These are phyloP conservation scores for Sphaerosporella brunnea DNA, from an alignment of 495 filamentous ascomycete genomes.

Conservation along the genomic window DNA sequence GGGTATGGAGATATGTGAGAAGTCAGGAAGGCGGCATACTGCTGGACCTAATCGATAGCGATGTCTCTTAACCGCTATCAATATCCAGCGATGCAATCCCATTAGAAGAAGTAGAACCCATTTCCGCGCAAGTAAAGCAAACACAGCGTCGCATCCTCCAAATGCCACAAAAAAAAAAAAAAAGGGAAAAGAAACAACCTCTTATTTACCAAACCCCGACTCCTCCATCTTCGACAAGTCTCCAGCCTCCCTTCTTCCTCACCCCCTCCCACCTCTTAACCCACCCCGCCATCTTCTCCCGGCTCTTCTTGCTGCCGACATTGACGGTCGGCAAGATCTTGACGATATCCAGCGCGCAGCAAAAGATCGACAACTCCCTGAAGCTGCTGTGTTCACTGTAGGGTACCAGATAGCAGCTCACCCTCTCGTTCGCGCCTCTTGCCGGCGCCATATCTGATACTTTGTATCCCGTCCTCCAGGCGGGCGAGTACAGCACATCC, in stretches of 20 bases:
- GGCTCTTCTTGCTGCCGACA: slow-evolving; percentile 40
- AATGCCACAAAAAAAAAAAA: too few species aligned
- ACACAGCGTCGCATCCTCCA: too few species aligned
- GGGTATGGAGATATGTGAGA: too few species aligned
- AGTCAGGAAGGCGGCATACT: too few species aligned
- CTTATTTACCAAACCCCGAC: slow-evolving; percentile 4
- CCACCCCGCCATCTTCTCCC: slow-evolving; percentile 82
- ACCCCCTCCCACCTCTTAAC: slow-evolving; percentile 74
- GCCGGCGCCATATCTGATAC: slow-evolving; percentile 52
- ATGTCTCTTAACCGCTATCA: too few species aligned
- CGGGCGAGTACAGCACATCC: slow-evolving; percentile 50
- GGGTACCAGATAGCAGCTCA: slow-evolving; percentile 75
- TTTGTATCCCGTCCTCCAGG: slow-evolving; percentile 55
- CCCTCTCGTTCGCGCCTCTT: slow-evolving; percentile 46
- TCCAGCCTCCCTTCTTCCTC: slow-evolving; percentile 58
- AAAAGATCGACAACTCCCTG: slow-evolving; percentile 81
- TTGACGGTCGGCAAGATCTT: slow-evolving; percentile 89
- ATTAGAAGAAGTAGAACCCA: too few species aligned
- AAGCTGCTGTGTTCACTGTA: slow-evolving; percentile 94
- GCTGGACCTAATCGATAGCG: too few species aligned
- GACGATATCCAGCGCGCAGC: slow-evolving; percentile 69
- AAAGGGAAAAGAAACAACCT: too few species aligned
- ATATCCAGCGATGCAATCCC: too few species aligned
- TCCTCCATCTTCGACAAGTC: slow-evolving; percentile 27
- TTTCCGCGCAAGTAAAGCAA: too few species aligned